phyloP scores from a whole-genome alignment of 495 filamentous ascomycete genomes.

The Penicillium roqueforti region DNA sequence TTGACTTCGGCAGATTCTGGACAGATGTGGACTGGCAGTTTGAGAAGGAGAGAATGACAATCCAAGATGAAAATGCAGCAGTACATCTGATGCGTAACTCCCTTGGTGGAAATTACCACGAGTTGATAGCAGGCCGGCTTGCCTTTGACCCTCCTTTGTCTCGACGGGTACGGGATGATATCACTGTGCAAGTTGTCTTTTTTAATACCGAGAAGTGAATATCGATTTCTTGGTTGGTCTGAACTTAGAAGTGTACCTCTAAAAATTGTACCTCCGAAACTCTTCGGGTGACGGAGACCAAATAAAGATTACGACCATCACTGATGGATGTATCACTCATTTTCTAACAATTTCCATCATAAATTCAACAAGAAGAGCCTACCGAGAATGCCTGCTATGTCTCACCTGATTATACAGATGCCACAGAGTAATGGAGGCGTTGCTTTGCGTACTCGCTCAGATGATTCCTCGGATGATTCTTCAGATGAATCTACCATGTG shows the following conservation, averaged over 20 bases:
- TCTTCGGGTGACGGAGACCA: not conserved
- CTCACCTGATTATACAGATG: not conserved
- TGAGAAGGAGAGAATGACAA: slow-evolving; percentile 38
- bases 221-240: not conserved
- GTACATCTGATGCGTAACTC: slow-evolving; percentile 60
- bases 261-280: not conserved
- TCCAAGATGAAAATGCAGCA: slow-evolving; percentile 59
- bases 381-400: not conserved
- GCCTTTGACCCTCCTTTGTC: slow-evolving; percentile 46
- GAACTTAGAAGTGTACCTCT: not conserved
- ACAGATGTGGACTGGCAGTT: slow-evolving; percentile 21
- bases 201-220: slow-evolving; percentile 32
- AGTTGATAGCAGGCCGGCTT: slow-evolving; percentile 51
- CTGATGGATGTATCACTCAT: not conserved
- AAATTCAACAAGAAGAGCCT: not conserved
- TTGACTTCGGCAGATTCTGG: slow-evolving; percentile 28
- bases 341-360: not conserved
- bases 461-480: not conserved
- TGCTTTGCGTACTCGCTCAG: not conserved
- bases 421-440: not conserved
- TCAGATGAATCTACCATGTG: too few species aligned
- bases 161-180: slow-evolving; percentile 52
- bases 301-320: not conserved
- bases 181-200: slow-evolving; percentile 62
- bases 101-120: slow-evolving; percentile 55